Conservation (phyloP, 2,329 filamentous ascomycete genomes). For the Exophiala aquamarina region DNA sequence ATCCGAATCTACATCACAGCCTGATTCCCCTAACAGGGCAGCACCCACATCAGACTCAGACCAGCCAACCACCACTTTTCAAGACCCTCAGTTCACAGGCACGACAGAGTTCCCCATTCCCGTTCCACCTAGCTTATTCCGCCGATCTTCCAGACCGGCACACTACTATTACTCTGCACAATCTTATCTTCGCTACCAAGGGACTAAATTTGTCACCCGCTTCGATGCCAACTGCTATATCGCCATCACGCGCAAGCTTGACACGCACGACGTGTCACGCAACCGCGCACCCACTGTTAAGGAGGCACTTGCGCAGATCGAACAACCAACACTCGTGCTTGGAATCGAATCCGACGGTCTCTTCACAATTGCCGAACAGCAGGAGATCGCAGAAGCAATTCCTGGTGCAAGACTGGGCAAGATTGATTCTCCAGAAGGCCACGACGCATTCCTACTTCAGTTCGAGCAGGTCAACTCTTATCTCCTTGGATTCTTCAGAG, state of each 20-base stretch:
- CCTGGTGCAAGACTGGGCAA: conserved; percentile 74
- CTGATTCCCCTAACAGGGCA: conserved; percentile 18
- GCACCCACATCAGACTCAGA: conserved; percentile 25
- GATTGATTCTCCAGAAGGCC: conserved; percentile 92
- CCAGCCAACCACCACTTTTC: conserved; percentile 35
- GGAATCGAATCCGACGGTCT: conserved; percentile 95
- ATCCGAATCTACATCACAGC: conserved; percentile 10
- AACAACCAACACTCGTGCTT: conserved; percentile 86
- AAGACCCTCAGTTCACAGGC: conserved; percentile 71
- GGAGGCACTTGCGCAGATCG: conserved; percentile 75
- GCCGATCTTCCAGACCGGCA: conserved; percentile 32
- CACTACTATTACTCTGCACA: conserved; percentile 97
- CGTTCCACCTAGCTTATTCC: conserved; percentile 32
- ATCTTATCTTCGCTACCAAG: conserved; percentile 95
- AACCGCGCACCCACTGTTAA: conserved; percentile 63
- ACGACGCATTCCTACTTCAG: conserved; percentile 93
- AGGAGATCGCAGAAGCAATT: conserved; percentile 83
- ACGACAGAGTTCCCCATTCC: conserved; percentile 54
- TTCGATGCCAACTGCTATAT: conserved; percentile 99
- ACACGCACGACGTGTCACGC: conserved; percentile 92
- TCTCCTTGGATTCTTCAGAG: conserved; percentile 77
- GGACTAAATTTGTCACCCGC: conserved; percentile 91
- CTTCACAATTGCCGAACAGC: conserved; percentile 95
- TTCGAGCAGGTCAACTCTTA: conserved; percentile 96
- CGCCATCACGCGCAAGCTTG: conserved; percentile 94